Percentiles rank a stretch among this genome's conserved stretches.
Conservation (phyloP, 345 rosid genomes). For the Noccaea caerulescens region DNA sequence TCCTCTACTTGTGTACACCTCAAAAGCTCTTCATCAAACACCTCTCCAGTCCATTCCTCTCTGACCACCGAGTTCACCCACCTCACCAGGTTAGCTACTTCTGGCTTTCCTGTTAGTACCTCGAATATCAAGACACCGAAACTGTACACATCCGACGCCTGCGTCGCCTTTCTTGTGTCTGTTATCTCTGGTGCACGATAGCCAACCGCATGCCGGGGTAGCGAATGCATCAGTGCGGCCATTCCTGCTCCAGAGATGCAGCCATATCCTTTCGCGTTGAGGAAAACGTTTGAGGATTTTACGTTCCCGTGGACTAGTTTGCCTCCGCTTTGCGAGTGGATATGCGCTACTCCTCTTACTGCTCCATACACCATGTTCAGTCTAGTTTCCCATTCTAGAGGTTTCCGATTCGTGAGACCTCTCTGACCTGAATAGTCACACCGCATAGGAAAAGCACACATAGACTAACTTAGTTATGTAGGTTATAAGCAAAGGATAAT, state of each 20-base stretch:
- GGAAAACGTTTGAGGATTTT: constrained; percentile 84
- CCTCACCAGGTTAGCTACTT: constrained; percentile 77
- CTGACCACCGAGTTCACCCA: constrained; percentile 97
- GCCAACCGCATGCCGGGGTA: constrained; percentile 73
- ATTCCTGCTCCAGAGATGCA: constrained; percentile 81
- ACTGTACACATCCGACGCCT: constrained; percentile 79
- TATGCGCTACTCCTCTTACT: constrained; percentile 76
- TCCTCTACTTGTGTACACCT: constrained; percentile 91
- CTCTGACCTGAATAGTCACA: constrained; percentile 58
- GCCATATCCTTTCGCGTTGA: constrained; percentile 59
- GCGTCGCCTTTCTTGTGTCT: constrained; percentile 78
- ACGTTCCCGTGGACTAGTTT: constrained; percentile 90
- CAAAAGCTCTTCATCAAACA: constrained; percentile 81
- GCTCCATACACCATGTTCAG: constrained; percentile 71
- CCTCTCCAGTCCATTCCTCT: constrained; percentile 99
- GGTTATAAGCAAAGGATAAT: constrained; percentile 13
- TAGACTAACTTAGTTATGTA: constrained; percentile 17
- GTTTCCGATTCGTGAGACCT: constrained; percentile 50
- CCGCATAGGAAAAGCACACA: not conserved
- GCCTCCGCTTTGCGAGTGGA: constrained; percentile 71
- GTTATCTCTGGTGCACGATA: constrained; percentile 93
- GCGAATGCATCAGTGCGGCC: constrained; percentile 66
- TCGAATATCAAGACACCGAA: constrained; percentile 85
- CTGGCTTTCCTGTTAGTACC: constrained; percentile 84
- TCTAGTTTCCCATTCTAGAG: constrained; percentile 86